Evolutionary conservation across 352 stramenopile species (phyloP).

Genomic region (Globisporangium middletonii): DNA sequence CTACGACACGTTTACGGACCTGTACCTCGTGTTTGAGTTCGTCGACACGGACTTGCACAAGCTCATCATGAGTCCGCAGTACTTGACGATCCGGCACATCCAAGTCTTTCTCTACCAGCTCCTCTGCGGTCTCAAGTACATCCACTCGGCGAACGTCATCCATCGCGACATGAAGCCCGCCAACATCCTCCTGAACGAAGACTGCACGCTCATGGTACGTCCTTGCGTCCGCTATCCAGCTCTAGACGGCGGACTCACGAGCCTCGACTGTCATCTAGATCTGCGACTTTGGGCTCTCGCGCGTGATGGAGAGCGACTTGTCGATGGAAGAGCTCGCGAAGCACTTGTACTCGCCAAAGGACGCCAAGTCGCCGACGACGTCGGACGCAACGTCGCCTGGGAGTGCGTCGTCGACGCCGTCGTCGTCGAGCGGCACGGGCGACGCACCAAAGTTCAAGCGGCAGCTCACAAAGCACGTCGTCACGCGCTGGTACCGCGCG

Average conservation of each 20-base stretch:
- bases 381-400: constrained; percentile 61
- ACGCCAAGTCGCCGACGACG: constrained; percentile 69
- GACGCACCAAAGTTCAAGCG: constrained; percentile 71
- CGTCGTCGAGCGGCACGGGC: constrained; percentile 22
- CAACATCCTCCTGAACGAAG: constrained; percentile 87
- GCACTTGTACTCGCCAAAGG: constrained; percentile 75
- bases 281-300: constrained; percentile 79
- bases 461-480: constrained; percentile 97
- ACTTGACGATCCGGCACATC: constrained; percentile 93
- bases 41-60: constrained; percentile 93
- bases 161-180: constrained; percentile 87
- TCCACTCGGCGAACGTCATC: constrained; percentile 91
- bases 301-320: constrained; percentile 71
- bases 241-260: too few relatives aligned
- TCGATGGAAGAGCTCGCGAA: constrained; percentile 74
- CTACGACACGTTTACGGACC: constrained; percentile 82
- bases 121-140: constrained; percentile 94
- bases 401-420: constrained; percentile 63
- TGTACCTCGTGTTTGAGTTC: constrained; percentile 92
- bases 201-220: constrained; percentile 75
- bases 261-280: constrained; percentile 29
- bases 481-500: constrained; percentile 97
- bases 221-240: too few relatives aligned
- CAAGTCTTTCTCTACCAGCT: constrained; percentile 97
- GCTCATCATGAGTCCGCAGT: constrained; percentile 91